Conservation (phyloP, 1,139 yeast genomes). For the Taphrina confusa region DNA sequence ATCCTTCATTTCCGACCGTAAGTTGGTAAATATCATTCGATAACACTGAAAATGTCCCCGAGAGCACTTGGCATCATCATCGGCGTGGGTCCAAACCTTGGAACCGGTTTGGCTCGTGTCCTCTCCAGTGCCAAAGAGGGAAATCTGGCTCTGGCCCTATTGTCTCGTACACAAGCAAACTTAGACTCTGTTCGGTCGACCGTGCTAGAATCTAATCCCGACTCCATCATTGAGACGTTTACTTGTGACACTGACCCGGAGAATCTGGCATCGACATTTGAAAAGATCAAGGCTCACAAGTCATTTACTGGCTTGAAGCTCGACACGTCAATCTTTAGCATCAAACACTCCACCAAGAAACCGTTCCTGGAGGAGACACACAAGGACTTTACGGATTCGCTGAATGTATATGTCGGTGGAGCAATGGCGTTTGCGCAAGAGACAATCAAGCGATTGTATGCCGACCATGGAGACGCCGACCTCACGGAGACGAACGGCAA, state of each 20-base stretch:
- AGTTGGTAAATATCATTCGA: no score
- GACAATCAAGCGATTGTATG: background rate
- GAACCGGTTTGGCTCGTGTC: conserved; percentile 13
- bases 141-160: conserved; percentile 13
- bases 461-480: conserved; percentile 2
- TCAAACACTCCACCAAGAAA: conserved; percentile 15
- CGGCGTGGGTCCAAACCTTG: conserved; percentile 13
- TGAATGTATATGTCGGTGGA: conserved; percentile 5
- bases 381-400: conserved; percentile 1
- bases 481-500: conserved; percentile 6
- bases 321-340: conserved; percentile 5
- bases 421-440: conserved; percentile 15
- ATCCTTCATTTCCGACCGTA: no score
- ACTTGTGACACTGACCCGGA: conserved; percentile 15
- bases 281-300: background rate
- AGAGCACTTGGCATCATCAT: conserved; percentile 13
- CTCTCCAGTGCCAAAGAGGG: conserved; percentile 5
- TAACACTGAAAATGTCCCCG: conserved; percentile 5
- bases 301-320: conserved; percentile 10
- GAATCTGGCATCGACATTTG: conserved; percentile 7
- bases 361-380: conserved; percentile 22
- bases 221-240: conserved; percentile 3
- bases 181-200: background rate
- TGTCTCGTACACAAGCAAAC: conserved; percentile 1
- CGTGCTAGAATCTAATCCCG: background rate